phyloP scores from a whole-genome alignment of 352 stramenopile species.

The Phytopythium sindhum region DNA sequence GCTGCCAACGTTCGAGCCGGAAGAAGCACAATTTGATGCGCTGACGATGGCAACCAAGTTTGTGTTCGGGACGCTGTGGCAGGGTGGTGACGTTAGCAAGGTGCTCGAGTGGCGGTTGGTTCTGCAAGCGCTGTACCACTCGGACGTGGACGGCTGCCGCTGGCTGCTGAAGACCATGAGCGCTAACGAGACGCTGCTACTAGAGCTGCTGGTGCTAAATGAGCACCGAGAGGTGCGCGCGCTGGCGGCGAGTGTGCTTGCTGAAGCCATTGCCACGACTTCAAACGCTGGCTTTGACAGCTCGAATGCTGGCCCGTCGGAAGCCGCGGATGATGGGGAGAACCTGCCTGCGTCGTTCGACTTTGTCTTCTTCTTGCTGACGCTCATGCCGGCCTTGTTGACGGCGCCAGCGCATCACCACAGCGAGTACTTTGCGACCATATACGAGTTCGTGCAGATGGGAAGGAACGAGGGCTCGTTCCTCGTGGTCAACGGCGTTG shows the following conservation, averaged over 20 bases:
- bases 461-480: constrained; percentile 83
- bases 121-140: constrained; percentile 68
- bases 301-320: neutral
- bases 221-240: constrained; percentile 65
- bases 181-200: constrained; percentile 56
- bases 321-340: constrained; percentile 3
- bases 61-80: constrained; percentile 85
- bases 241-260: constrained; percentile 64
- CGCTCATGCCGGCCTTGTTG: constrained; percentile 73
- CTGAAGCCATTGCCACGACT: constrained; percentile 62
- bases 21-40: constrained; percentile 64
- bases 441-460: constrained; percentile 75
- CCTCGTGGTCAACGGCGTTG: constrained; percentile 77
- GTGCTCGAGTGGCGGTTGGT: constrained; percentile 74
- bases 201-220: constrained; percentile 74
- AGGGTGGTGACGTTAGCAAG: constrained; percentile 65
- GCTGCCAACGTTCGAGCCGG: constrained; percentile 51
- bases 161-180: constrained; percentile 71
- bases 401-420: constrained; percentile 67
- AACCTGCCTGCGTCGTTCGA: constrained; percentile 75
- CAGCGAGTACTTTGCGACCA: constrained; percentile 67
- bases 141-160: constrained; percentile 59
- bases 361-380: constrained; percentile 77
- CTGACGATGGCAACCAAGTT: constrained; percentile 83
- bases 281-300: constrained; percentile 46